A percentile compares a stretch with the other conserved stretches of the same genome.
phyloP scores from a whole-genome alignment of 208 protist species.

The Leishmania turanica region DNA sequence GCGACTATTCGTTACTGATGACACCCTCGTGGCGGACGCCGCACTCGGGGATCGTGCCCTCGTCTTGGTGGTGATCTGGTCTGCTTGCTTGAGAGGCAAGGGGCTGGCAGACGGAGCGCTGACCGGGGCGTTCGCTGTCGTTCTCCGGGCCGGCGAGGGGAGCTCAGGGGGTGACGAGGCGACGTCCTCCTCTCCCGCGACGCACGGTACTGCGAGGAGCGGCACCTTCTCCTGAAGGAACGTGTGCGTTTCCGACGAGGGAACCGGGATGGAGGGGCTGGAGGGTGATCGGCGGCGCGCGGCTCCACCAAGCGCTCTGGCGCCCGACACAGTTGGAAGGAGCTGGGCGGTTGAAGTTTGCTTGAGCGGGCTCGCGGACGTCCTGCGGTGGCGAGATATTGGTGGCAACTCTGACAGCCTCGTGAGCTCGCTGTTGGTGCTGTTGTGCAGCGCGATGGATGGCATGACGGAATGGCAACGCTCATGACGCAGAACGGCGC shows the following conservation, averaged over 20 bases:
- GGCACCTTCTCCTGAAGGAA: background rate
- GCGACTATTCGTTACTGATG: background rate
- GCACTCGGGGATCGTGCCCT: background rate
- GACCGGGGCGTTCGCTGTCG: background rate
- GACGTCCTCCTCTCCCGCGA: background rate
- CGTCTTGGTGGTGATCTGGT: background rate
- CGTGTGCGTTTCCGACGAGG: background rate
- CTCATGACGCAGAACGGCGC: background rate
- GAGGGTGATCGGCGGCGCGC: background rate
- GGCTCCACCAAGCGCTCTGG: background rate
- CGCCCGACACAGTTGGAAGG: background rate
- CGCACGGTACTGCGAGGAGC: background rate
- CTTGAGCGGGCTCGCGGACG: background rate
- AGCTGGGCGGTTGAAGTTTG: background rate
- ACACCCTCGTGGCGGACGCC: background rate
- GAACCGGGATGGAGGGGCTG: background rate
- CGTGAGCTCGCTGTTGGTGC: background rate
- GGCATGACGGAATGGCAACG: constrained; percentile 4
- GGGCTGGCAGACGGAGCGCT: background rate
- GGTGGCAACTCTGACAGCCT: background rate
- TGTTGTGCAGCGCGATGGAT: background rate
- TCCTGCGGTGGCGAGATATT: background rate
- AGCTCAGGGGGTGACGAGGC: background rate
- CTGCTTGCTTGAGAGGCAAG: background rate
- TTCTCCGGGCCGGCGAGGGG: background rate